Percentiles rank a stretch among this genome's conserved stretches.
These are phyloP conservation scores for Kickxella alabastrina DNA, from an alignment of 192 early-diverging fungal genomes.

Conservation along the genomic window DNA sequence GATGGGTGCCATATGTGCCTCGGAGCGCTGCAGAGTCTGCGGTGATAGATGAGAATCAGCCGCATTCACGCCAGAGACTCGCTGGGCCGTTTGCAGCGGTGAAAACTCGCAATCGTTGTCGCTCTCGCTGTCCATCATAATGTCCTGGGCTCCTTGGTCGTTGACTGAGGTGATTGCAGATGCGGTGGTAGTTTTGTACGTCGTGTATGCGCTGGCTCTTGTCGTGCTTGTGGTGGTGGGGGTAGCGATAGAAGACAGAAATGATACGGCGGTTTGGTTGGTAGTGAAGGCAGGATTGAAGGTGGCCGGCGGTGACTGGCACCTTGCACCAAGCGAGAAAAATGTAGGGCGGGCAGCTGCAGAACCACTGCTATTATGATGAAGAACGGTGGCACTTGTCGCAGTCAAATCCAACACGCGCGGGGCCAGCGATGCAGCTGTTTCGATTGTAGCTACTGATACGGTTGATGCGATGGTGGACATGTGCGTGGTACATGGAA, in stretches of 20 bases:
- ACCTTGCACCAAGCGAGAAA: too few species aligned
- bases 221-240: neutral
- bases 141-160: neutral
- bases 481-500: neutral
- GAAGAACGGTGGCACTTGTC: too few species aligned
- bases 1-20: slow-evolving; percentile 27
- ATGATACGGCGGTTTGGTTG: too few species aligned
- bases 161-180: too few species aligned
- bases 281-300: too few species aligned
- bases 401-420: too few species aligned
- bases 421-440: neutral
- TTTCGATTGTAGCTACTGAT: neutral
- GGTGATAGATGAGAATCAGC: neutral
- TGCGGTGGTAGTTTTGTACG: neutral
- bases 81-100: slow-evolving; percentile 3
- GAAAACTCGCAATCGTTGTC: neutral
- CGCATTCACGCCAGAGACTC: neutral
- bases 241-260: too few species aligned
- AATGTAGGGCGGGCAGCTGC: too few species aligned
- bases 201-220: neutral
- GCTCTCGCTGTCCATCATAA: slow-evolving; percentile 3
- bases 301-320: too few species aligned
- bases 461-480: neutral
- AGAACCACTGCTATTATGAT: too few species aligned
- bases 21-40: slow-evolving; percentile 13